Conservation (phyloP, 2,329 filamentous ascomycete species). For the Neoarthrinium moseri region DNA sequence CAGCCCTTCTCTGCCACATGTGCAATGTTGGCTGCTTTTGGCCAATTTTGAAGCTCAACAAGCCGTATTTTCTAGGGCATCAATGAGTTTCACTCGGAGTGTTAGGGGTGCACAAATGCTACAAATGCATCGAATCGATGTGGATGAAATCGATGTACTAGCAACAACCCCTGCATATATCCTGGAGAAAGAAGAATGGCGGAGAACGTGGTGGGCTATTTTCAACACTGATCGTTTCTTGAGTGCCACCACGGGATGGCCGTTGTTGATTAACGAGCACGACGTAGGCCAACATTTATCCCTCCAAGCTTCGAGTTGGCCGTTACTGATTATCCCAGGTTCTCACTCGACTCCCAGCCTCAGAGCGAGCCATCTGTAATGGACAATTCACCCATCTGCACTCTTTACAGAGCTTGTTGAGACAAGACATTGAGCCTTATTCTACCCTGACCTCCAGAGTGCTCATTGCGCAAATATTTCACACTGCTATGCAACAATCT, state of each 20-base stretch:
- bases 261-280: not conserved
- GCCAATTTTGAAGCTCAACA: not conserved
- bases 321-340: not conserved
- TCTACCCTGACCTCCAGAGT: too few species aligned
- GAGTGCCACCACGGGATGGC: not conserved
- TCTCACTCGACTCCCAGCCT: not conserved
- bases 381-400: not conserved
- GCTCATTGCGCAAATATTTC: too few species aligned
- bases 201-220: not conserved
- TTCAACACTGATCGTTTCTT: not conserved
- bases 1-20: too few species aligned
- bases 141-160: not conserved
- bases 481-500: too few species aligned
- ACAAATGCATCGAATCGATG: not conserved
- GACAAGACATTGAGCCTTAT: not conserved
- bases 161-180: not conserved
- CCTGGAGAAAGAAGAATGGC: not conserved
- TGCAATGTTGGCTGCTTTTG: not conserved
- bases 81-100: not conserved
- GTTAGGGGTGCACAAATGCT: not conserved
- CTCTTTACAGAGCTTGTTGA: not conserved
- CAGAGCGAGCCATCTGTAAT: not conserved
- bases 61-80: not conserved
- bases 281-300: not conserved
- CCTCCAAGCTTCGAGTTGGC: not conserved